Percentiles rank a stretch among this genome's conserved stretches.
phyloP scores from a whole-genome alignment of 139 green algal genomes.

The Chlorella sp. region DNA sequence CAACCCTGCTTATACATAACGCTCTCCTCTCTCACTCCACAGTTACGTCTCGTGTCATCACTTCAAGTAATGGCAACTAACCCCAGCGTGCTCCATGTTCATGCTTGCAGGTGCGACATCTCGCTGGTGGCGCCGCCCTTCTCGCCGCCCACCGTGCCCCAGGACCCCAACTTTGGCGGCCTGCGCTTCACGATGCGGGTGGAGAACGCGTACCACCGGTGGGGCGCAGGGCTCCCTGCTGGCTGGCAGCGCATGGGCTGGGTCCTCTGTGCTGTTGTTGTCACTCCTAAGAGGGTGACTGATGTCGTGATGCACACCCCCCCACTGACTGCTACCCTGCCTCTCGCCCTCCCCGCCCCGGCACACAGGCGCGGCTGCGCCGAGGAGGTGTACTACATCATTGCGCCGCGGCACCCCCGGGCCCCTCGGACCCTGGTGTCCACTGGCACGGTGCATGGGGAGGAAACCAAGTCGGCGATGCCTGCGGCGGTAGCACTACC shows the following conservation, averaged over 20 bases:
- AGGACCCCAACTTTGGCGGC: constrained; percentile 32
- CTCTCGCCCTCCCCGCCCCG: background rate
- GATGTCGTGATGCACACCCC: background rate
- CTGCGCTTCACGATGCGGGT: constrained; percentile 49
- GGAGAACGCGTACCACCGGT: constrained; percentile 33
- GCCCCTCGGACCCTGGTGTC: background rate
- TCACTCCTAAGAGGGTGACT: background rate
- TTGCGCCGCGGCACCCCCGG: background rate
- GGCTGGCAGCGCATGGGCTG: background rate
- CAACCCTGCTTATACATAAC: too few relatives aligned
- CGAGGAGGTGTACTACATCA: constrained; percentile 7
- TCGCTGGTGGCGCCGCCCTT: constrained; percentile 28
- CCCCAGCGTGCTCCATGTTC: too few relatives aligned
- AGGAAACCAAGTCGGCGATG: too few relatives aligned
- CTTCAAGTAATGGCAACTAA: too few relatives aligned
- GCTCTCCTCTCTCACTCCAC: too few relatives aligned
- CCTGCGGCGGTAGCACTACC: too few relatives aligned
- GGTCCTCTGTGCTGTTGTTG: background rate
- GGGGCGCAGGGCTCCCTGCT: background rate
- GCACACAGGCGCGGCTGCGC: background rate
- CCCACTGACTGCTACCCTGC: background rate
- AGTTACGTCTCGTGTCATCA: too few relatives aligned
- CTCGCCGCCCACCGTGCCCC: constrained; percentile 25
- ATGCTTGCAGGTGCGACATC: constrained; percentile 37
- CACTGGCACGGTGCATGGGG: background rate